Conservation (phyloP, 2,329 filamentous ascomycete species). For the Colletotrichum tropicale region DNA sequence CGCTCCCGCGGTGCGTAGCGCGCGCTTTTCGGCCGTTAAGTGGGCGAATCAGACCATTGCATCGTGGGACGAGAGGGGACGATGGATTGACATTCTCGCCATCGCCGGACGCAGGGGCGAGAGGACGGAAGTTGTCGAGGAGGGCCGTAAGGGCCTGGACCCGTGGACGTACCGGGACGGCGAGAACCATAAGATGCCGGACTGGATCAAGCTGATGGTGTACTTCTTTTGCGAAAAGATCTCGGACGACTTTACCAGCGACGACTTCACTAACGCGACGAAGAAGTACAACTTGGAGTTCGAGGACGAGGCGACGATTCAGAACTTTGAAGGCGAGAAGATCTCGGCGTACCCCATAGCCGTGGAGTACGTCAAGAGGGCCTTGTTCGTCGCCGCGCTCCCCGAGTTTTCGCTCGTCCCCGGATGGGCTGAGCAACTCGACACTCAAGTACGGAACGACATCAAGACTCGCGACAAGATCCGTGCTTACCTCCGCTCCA, state of each 20-base stretch:
- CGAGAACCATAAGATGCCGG: conserved; percentile 39
- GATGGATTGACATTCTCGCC: conserved; percentile 90
- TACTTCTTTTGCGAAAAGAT: conserved; percentile 48
- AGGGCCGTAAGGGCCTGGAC: conserved; percentile 87
- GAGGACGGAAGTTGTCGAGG: conserved; percentile 84
- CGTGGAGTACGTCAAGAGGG: conserved; percentile 67
- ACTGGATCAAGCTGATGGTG: conserved; percentile 56
- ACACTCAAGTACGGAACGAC: conserved; percentile 74
- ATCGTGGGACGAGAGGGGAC: conserved; percentile 77
- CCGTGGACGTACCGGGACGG: conserved; percentile 55
- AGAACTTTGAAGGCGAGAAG: conserved; percentile 52
- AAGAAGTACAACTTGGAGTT: conserved; percentile 2
- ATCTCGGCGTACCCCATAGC: conserved; percentile 69
- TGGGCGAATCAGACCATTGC: conserved; percentile 89
- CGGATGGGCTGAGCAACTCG: conserved; percentile 84
- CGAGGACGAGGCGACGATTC: conserved; percentile 37
- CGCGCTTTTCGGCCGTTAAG: conserved; percentile 81
- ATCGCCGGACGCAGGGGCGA: conserved; percentile 70
- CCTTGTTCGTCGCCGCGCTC: conserved; percentile 55
- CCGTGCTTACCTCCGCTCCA: conserved; percentile 52
- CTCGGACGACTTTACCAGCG: neutral
- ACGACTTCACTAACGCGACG: neutral
- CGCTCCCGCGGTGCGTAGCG: conserved; percentile 67
- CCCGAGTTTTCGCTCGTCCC: conserved; percentile 66
- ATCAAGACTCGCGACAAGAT: conserved; percentile 66